phyloP scores from a whole-genome alignment of 495 filamentous ascomycete genomes.

The Annulohypoxylon moriforme region DNA sequence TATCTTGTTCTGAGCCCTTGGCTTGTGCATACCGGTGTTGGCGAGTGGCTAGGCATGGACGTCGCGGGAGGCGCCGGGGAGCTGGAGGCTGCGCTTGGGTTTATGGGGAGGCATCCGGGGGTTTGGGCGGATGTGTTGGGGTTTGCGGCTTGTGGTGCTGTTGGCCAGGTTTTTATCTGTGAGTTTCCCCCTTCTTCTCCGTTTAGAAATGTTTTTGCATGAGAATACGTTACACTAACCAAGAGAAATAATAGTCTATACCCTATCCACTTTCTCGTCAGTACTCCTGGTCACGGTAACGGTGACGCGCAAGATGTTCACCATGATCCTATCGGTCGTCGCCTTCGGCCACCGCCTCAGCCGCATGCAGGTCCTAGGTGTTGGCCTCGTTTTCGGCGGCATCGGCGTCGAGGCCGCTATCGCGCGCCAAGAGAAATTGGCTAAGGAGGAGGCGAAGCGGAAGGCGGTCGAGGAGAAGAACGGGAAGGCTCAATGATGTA shows the following conservation, averaged over 20 bases:
- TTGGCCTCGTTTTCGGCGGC: constrained; percentile 92
- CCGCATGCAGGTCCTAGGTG: constrained; percentile 90
- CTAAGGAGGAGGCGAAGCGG: constrained; percentile 76
- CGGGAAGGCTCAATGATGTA: constrained; percentile 49
- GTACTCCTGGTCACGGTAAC: constrained; percentile 95
- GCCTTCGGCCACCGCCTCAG: constrained; percentile 91
- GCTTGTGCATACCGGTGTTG: constrained; percentile 71
- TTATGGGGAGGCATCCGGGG: constrained; percentile 79
- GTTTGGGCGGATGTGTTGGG: constrained; percentile 87
- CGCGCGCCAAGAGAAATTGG: constrained; percentile 82
- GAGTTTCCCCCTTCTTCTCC: constrained; percentile 44
- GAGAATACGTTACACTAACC: constrained; percentile 23
- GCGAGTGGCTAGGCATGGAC: constrained; percentile 75
- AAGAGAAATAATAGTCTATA: constrained; percentile 72
- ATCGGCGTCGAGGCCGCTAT: constrained; percentile 91
- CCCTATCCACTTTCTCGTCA: constrained; percentile 88
- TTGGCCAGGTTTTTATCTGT: constrained; percentile 98
- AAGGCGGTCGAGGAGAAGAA: constrained; percentile 54
- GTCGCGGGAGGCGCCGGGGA: constrained; percentile 72
- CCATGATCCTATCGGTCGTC: constrained; percentile 95
- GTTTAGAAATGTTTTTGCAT: no score
- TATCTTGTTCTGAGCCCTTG: constrained; percentile 85
- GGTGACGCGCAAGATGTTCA: constrained; percentile 98
- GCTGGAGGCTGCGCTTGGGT: constrained; percentile 79
- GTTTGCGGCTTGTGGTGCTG: constrained; percentile 90